Evolutionary conservation across 2,329 filamentous ascomycete species (phyloP), one percentile per base, ranked within the genome.

Genomic region (Chaetomium strumarium): DNA sequence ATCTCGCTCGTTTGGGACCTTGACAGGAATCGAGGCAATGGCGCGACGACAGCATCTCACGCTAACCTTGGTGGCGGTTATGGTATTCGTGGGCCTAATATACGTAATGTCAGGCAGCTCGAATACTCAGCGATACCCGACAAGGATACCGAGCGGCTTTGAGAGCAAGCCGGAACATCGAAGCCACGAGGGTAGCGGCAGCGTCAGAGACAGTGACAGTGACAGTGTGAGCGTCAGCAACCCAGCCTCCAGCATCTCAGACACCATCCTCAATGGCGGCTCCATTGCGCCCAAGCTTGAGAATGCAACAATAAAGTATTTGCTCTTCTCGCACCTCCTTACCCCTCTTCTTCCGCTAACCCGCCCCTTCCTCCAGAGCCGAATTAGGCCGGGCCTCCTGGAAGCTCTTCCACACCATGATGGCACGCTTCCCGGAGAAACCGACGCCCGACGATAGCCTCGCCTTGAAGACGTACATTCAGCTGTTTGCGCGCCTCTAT

Each of bases 261-360:
- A 72, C 24, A 68, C 68, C 40, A 68, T 85, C 16, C 73, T 90
- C 19, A 75, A 77, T 16, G 87, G 86, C 51, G 81, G 81, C 51
- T 84, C 83, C 3, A 92, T 90, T 63, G 88, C 88, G 46, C 85
- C 87, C 1, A 90, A 89, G 70, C 74, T 93, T 49, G 88, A 88
- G 64, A 93, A 93, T 70, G 87, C 85, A 55, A 93, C 88, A 7
- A 74, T 82, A 49, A 93, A 92, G 84, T 86, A 73, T 43, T 16
- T 36, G 12, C 39, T 46, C 48, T 52, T 61, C 53, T 58, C 53
- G 41, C 12, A 16, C 5, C 6, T 16, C 12, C 19, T 14, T 8
- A 49, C 41, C 36, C 34, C 49, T 17, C 17, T 14, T 31, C 29
- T 29, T 5, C 36, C 33, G 12, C 17, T 20, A 33, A 37, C 55